phyloP scores from a whole-genome alignment of 768 basidiomycete genomes.

The Serendipita sp. region DNA sequence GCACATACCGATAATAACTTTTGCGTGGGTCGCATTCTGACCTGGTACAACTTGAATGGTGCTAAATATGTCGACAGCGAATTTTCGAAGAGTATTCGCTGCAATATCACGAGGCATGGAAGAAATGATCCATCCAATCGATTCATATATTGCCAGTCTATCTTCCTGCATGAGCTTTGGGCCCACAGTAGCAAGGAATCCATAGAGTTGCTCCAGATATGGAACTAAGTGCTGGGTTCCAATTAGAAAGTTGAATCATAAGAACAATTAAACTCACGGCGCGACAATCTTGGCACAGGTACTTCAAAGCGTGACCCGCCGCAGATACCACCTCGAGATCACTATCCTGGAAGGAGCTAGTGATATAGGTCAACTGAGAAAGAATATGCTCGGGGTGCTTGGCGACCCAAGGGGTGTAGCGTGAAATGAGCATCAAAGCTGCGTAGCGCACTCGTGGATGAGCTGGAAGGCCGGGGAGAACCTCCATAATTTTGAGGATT shows the following conservation, averaged over 20 bases:
- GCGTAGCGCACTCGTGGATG: conserved; percentile 93
- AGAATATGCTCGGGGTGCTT: conserved; percentile 74
- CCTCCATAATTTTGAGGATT: conserved; percentile 92
- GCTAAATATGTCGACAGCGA: conserved; percentile 69
- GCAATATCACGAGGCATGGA: conserved; percentile 84
- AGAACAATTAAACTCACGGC: conserved; percentile 28
- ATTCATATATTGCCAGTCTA: conserved; percentile 82
- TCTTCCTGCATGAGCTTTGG: conserved; percentile 72
- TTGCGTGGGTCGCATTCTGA: conserved; percentile 37
- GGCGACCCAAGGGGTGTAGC: conserved; percentile 95
- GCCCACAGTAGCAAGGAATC: conserved; percentile 69
- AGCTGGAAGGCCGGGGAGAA: conserved; percentile 73
- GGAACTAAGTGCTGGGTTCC: conserved; percentile 62
- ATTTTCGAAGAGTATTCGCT: conserved; percentile 70
- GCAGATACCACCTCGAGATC: conserved; percentile 79
- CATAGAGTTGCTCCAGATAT: conserved; percentile 80
- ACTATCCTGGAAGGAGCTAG: conserved; percentile 70
- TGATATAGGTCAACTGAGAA: conserved; percentile 78
- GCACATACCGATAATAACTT: background rate
- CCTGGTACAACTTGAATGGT: conserved; percentile 48
- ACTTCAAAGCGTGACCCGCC: conserved; percentile 90
- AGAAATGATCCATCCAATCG: conserved; percentile 86
- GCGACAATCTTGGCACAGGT: conserved; percentile 93
- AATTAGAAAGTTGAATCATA: conserved; percentile 2
- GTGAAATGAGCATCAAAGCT: conserved; percentile 80